A percentile compares a stretch with the other conserved stretches of the same genome.
phyloP scores from a whole-genome alignment of 306 rosid species.

The Quercus variabilis region DNA sequence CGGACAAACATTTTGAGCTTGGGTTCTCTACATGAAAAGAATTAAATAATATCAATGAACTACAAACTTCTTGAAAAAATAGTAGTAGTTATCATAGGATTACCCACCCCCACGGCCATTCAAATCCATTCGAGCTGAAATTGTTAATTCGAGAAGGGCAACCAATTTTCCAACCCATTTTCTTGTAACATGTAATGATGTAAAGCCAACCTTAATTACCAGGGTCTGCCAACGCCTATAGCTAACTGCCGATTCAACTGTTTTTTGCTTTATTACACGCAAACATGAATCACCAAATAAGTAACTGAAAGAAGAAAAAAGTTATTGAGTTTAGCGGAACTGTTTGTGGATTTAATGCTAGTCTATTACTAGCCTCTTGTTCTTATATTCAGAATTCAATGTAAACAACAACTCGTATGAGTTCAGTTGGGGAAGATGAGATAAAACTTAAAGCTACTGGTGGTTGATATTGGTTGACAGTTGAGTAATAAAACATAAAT shows the following conservation, averaged over 20 bases:
- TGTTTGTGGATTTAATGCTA: constrained; percentile 23
- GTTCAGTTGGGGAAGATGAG: constrained; percentile 4
- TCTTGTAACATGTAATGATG: too few species aligned
- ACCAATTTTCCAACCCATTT: too few species aligned
- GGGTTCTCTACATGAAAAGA: too few species aligned
- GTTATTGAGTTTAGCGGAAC: constrained; percentile 10
- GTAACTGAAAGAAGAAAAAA: neutral
- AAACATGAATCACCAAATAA: neutral
- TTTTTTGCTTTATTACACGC: too few species aligned
- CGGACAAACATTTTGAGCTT: too few species aligned
- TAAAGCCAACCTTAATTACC: too few species aligned
- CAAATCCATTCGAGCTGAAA: too few species aligned
- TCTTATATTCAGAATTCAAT: constrained; percentile 21
- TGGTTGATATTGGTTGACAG: constrained; percentile 32
- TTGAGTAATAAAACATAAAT: constrained; percentile 16
- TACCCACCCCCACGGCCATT: too few species aligned
- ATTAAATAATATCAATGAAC: too few species aligned
- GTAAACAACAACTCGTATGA: constrained; percentile 27
- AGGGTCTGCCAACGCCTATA: neutral
- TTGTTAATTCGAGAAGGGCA: too few species aligned
- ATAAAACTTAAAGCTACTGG: neutral
- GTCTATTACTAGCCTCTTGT: constrained; percentile 6
- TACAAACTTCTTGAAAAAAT: too few species aligned
- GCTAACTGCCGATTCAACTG: neutral
- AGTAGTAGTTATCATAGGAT: too few species aligned